A percentile compares a stretch with the other conserved stretches of the same genome.
Conservation (phyloP, 2,329 filamentous ascomycete genomes). For the Metarhizium humberi region DNA sequence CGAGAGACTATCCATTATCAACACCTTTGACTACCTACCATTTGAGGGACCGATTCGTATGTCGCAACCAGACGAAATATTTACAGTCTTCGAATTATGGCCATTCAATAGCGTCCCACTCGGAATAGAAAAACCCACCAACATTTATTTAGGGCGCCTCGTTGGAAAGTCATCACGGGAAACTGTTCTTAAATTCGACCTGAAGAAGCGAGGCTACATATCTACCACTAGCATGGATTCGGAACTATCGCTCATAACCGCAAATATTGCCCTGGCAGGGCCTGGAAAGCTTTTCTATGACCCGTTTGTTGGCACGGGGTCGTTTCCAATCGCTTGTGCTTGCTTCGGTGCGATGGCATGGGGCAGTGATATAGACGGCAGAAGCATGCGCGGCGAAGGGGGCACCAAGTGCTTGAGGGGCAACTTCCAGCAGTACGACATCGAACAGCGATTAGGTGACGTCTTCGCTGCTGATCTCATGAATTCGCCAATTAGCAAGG, state of each 20-base stretch:
- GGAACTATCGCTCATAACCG: slow-evolving; percentile 82
- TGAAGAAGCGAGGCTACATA: slow-evolving; percentile 92
- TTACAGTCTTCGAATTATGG: slow-evolving; percentile 80
- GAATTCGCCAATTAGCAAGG: slow-evolving; percentile 62
- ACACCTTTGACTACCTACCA: slow-evolving; percentile 68
- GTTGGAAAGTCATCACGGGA: slow-evolving; percentile 59
- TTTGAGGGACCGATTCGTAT: slow-evolving; percentile 74
- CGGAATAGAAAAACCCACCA: slow-evolving; percentile 42
- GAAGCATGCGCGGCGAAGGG: slow-evolving; percentile 71
- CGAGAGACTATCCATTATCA: slow-evolving; percentile 66
- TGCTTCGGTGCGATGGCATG: slow-evolving; percentile 79
- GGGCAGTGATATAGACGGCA: slow-evolving; percentile 89
- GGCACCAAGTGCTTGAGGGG: slow-evolving; percentile 41
- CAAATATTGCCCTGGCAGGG: slow-evolving; percentile 76
- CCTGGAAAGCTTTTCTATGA: slow-evolving; percentile 87
- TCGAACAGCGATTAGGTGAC: slow-evolving; percentile 59
- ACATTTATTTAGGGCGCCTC: slow-evolving; percentile 62
- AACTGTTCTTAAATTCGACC: slow-evolving; percentile 63
- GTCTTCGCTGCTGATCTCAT: slow-evolving; percentile 81
- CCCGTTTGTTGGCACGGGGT: slow-evolving; percentile 91
- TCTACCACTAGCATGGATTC: slow-evolving; percentile 97
- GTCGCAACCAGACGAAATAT: slow-evolving; percentile 62
- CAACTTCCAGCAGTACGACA: slow-evolving; percentile 80
- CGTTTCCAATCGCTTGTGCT: slow-evolving; percentile 81
- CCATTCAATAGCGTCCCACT: slow-evolving; percentile 40